These are phyloP conservation scores for Dysphania ambrosioides DNA, from an alignment of 148 eudicot species.

Conservation along the genomic window DNA sequence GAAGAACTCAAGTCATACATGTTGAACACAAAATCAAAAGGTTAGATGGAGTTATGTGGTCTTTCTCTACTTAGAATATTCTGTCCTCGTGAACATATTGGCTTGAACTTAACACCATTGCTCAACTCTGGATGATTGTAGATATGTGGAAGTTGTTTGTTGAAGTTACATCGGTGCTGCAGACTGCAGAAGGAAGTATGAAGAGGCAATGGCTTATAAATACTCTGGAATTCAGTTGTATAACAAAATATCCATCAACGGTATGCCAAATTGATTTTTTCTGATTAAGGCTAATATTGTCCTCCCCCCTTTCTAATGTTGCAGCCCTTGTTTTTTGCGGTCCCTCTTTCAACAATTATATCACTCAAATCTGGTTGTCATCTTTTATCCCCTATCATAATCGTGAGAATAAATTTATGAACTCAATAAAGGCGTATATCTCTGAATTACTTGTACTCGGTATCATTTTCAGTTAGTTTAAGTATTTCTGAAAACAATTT, in stretches of 20 bases:
- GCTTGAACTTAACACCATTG: neutral
- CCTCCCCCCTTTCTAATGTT: too few relatives aligned
- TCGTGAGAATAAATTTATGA: too few relatives aligned
- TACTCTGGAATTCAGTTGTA: slow-evolving; percentile 73
- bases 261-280: slow-evolving; percentile 34
- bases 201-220: slow-evolving; percentile 85
- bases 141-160: slow-evolving; percentile 71
- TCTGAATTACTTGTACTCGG: too few relatives aligned
- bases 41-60: slow-evolving; percentile 29
- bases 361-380: too few relatives aligned
- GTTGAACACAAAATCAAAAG: slow-evolving; percentile 50
- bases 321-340: too few relatives aligned
- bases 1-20: slow-evolving; percentile 58
- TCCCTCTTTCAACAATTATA: too few relatives aligned
- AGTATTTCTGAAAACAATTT: too few relatives aligned
- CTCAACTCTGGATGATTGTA: slow-evolving; percentile 31
- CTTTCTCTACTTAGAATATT: too few relatives aligned
- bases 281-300: too few relatives aligned
- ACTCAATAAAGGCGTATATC: too few relatives aligned
- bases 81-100: neutral
- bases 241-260: slow-evolving; percentile 77
- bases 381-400: too few relatives aligned
- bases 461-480: too few relatives aligned
- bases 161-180: slow-evolving; percentile 61
- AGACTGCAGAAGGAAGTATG: slow-evolving; percentile 52